Percentiles rank a stretch among this genome's conserved stretches.
phyloP scores from a whole-genome alignment of 352 stramenopile genomes.

The Phytopythium cucurbitacearum region DNA sequence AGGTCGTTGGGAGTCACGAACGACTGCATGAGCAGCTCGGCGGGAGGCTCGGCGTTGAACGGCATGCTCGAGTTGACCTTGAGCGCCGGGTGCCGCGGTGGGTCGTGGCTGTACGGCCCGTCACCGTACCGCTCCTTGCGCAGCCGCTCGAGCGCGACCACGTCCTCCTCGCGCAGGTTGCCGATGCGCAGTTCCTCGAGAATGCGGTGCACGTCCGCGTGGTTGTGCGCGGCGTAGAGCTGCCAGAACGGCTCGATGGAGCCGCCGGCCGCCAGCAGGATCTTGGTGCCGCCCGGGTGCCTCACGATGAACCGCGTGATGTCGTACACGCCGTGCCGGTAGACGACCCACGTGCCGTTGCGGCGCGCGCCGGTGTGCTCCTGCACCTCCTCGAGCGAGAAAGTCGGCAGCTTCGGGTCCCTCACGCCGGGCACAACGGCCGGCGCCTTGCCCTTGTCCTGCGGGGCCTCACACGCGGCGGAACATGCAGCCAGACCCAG shows the following conservation, averaged over 20 bases:
- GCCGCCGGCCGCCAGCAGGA: slow-evolving; percentile 82
- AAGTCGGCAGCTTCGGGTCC: slow-evolving; percentile 50
- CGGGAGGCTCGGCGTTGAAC: slow-evolving; percentile 94
- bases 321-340: slow-evolving; percentile 94
- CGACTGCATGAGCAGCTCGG: slow-evolving; percentile 88
- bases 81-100: slow-evolving; percentile 78
- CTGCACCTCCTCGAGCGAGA: slow-evolving; percentile 65
- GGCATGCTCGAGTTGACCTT: slow-evolving; percentile 92
- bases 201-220: slow-evolving; percentile 88
- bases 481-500: slow-evolving; percentile 4
- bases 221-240: slow-evolving; percentile 95
- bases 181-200: slow-evolving; percentile 90
- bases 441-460: slow-evolving; percentile 6
- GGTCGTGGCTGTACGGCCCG: slow-evolving; percentile 93
- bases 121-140: slow-evolving; percentile 80
- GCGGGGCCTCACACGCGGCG: slow-evolving; percentile 10
- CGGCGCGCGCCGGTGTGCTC: slow-evolving; percentile 65
- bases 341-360: slow-evolving; percentile 91
- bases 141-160: slow-evolving; percentile 82
- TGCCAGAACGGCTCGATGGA: slow-evolving; percentile 94
- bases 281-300: slow-evolving; percentile 91
- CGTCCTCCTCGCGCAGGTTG: slow-evolving; percentile 85
- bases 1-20: slow-evolving; percentile 96
- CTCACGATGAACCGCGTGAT: slow-evolving; percentile 94
- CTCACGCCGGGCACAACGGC: slow-evolving; percentile 21